These are phyloP conservation scores for Stygiomarasmius scandens DNA, from an alignment of 1,284 basidiomycete genomes.

Conservation along the genomic window DNA sequence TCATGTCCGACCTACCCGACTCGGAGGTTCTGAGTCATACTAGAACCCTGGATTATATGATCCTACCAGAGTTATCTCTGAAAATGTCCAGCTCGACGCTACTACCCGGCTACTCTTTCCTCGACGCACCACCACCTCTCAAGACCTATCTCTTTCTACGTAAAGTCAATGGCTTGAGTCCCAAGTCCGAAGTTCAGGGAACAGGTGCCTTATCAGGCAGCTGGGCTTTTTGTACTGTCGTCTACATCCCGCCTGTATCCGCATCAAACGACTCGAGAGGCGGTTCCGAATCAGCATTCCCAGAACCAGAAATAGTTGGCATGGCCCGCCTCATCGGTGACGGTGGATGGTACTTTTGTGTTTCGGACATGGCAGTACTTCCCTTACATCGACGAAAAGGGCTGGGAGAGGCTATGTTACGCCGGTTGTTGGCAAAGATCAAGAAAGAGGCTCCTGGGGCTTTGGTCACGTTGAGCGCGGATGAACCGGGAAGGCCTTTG, in stretches of 20 bases:
- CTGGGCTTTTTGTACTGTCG: neutral
- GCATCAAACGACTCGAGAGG: neutral
- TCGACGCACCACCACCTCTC: neutral
- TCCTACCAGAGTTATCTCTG: too few relatives aligned
- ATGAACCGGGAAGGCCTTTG: neutral
- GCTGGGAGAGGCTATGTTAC: constrained; percentile 1
- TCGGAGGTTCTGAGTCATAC: too few relatives aligned
- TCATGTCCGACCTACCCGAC: too few relatives aligned
- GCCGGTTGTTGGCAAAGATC: neutral
- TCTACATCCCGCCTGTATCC: neutral
- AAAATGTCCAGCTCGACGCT: too few relatives aligned
- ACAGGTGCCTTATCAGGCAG: neutral
- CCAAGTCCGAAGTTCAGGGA: neutral
- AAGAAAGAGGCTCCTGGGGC: neutral
- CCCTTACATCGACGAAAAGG: constrained; percentile 3
- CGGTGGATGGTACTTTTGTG: constrained; percentile 11
- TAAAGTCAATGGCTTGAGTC: neutral
- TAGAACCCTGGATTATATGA: too few relatives aligned
- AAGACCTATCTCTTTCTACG: neutral
- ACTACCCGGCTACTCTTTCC: neutral
- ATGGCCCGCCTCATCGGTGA: constrained; percentile 13
- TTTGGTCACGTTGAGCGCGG: neutral
- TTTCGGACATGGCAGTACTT: constrained; percentile 8
- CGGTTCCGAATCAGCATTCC: neutral
- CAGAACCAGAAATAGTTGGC: neutral